These are phyloP conservation scores for Yarrowia osloensis DNA, from an alignment of 805 yeast species.

Conservation along the genomic window DNA sequence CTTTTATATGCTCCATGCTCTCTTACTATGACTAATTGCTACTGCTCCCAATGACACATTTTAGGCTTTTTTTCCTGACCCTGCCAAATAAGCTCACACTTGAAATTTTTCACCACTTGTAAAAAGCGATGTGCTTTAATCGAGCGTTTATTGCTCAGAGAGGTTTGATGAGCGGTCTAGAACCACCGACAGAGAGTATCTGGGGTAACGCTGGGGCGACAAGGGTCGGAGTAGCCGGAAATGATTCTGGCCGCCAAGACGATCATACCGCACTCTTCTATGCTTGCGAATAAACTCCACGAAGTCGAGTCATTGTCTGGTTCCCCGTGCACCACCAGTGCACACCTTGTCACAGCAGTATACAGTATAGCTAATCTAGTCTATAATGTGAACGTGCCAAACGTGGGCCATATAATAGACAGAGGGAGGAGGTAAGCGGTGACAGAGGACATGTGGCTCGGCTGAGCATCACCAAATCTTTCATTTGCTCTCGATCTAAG, in stretches of 20 bases:
- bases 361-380: slow-evolving; percentile 7
- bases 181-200: too few relatives aligned
- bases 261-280: neutral
- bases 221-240: neutral
- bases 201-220: too few relatives aligned
- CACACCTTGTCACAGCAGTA: slow-evolving; percentile 12
- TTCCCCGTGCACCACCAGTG: slow-evolving; percentile 1
- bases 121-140: slow-evolving; percentile 12
- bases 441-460: neutral
- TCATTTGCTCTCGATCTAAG: too few relatives aligned
- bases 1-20: slow-evolving; percentile 23
- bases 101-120: slow-evolving; percentile 16
- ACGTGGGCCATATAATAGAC: neutral
- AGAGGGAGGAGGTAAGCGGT: neutral
- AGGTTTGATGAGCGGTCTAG: neutral
- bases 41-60: slow-evolving; percentile 31
- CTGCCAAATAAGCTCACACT: neutral
- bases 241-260: too few relatives aligned
- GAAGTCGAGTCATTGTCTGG: neutral
- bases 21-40: slow-evolving; percentile 29
- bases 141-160: slow-evolving; percentile 20
- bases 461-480: neutral
- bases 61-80: slow-evolving; percentile 13
- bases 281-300: neutral
- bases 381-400: slow-evolving; percentile 1